A percentile compares a stretch with the other conserved stretches of the same genome.
Evolutionary conservation across 192 early-diverging fungal species (phyloP).

Genomic region (Gonapodya prolifera): DNA sequence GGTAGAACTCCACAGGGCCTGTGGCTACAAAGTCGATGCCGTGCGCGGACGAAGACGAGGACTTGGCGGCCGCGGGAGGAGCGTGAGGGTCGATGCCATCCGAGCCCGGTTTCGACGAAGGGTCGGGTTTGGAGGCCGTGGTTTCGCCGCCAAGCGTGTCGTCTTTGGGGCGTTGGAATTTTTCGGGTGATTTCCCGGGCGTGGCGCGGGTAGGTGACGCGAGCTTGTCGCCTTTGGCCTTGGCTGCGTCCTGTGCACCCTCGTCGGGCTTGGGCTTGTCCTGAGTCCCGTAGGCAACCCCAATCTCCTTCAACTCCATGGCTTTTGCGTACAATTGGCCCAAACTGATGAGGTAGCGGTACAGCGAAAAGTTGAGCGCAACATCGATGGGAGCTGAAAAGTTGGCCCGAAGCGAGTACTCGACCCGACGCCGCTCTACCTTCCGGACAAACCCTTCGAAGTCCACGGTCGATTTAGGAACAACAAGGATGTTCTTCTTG

Average conservation of each 20-base stretch:
- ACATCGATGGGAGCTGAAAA: constrained; percentile 1
- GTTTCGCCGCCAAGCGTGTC: no score
- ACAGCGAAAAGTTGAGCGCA: background rate
- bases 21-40: background rate
- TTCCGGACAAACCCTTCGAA: background rate
- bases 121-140: background rate
- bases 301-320: background rate
- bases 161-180: background rate
- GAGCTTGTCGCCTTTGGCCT: background rate
- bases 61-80: background rate
- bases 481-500: background rate
- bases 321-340: background rate
- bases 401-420: background rate
- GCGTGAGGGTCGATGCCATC: background rate
- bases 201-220: background rate
- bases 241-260: background rate
- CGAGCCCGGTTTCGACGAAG: background rate
- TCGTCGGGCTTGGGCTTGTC: background rate
- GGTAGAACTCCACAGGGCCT: constrained; percentile 1
- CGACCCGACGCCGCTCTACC: background rate
- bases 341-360: background rate
- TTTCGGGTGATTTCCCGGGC: background rate
- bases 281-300: background rate
- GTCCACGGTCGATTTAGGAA: background rate
- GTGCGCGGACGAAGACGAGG: background rate